Evolutionary conservation across 768 basidiomycete species (phyloP), one percentile per base, ranked within the genome.

Genomic region (Hericium alpestre): DNA sequence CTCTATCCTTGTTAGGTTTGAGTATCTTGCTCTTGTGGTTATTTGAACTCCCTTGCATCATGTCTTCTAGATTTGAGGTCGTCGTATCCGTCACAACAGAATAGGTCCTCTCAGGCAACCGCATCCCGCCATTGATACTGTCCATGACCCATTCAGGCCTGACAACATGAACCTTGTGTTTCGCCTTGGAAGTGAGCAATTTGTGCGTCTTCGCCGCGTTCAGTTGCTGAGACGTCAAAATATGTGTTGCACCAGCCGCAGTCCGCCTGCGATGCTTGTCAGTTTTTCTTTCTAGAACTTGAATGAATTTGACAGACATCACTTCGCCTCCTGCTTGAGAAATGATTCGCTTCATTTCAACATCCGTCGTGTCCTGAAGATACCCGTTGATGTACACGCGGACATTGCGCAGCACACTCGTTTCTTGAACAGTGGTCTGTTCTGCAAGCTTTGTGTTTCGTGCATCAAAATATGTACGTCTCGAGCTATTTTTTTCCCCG

Each of bases 91-190:
- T n/a, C 8, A 46, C 65, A 18, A 82, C 73, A 7, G 73, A 58
- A 63, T 89, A 93, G 18, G 70, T 68, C 56, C 78, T 72, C 69
- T 93, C 90, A 38, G 76, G 71, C 58, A 79, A 71, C 62, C 81
- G 73, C 65, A 76, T 84, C 22, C 84, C 86, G 15, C 74, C 73
- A 16, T 67, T 66, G 60, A 90, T 75, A 62, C 86, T 86, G 60
- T 90, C 87, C 11, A 73, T 71, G 7, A 89, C 76, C 87, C 87
- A 90, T 66, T 85, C 83, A 9, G 87, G 87, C 56, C 75, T 81
- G 37, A 92, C 87, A 55, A 92, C 78, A 56, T 85, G 76, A 20
- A 74, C 72, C 38, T 74, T 74, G 56, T 67, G 75, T 60, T 73
- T 73, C 37, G 72, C 73, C 63, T 79, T 82, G 22, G 71, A 67